Evolutionary conservation across 768 basidiomycete species (phyloP), one percentile per base, ranked within the genome.

Genomic region (Saitozyma sp.): DNA sequence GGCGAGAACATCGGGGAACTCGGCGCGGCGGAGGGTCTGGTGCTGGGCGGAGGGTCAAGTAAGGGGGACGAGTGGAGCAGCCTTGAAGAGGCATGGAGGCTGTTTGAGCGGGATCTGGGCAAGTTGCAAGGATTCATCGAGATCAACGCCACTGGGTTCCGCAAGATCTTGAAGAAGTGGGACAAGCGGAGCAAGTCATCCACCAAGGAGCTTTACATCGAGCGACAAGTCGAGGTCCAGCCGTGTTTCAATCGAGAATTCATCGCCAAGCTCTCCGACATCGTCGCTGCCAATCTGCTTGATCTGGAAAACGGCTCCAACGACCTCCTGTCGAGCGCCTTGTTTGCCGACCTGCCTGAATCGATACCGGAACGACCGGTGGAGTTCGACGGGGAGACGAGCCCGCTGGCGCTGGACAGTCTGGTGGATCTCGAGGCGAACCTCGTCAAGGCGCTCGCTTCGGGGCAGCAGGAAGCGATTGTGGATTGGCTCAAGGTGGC

Each of bases 121-220:
- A 96, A 97, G 83, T 83, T 99, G 41, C 92, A 97, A 88, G 94
- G 92, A 85, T 99, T 94, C 74, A 87, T 99, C 65, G 96, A 98
- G 80, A 89, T 96, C 74, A 99, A 98, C 77, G 96, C 90, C 7
- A 92, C 88, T 9, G 96, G 93, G 4, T 98, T 98, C 78, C 86
- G 94, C 50, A 98, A 98, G 79, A 97, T 98, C 53, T 80, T 97
- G 64, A 98, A 99, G 77, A 99, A 99, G 78, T 99, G 92, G 85
- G 96, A 98, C 81, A 99, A 98, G 80, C 86, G 92, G 52, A 92
- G 92, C 43, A 96, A 88, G 49, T 92, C 91, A 1, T 87, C 88
- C 19, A 98, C 91, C n/a, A 97, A 93, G 76, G 96, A 99, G 74
- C 84, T 98, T 6, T 98, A 98, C 80, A 86, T 99, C 17, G 86